Evolutionary conservation across 78 protist species (phyloP).

Genomic region (Dictyostelium capitatum): DNA sequence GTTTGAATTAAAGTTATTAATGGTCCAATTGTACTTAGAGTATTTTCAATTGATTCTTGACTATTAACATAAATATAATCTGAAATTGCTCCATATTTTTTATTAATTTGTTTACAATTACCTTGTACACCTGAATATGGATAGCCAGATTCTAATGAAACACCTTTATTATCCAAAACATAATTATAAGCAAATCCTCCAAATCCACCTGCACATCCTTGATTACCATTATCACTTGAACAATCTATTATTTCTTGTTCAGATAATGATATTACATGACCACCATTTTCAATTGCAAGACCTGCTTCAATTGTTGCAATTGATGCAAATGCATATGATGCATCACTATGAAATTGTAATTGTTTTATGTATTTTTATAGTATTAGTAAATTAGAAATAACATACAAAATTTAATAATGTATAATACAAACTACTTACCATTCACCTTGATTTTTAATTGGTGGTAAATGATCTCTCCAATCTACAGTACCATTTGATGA

Average conservation of each 20-base stretch:
- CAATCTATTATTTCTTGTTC: not conserved
- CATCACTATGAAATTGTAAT: no score
- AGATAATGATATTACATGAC: not conserved
- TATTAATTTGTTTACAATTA: not conserved
- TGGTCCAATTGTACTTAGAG: slow-evolving; percentile 23
- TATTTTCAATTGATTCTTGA: not conserved
- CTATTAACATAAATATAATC: no score
- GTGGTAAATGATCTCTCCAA: not conserved
- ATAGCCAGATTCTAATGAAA: not conserved
- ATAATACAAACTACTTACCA: not conserved
- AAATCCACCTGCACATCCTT: not conserved
- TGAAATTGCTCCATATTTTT: not conserved
- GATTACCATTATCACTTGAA: not conserved
- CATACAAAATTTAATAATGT: no score
- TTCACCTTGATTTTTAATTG: not conserved
- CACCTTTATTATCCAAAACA: not conserved
- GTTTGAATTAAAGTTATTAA: slow-evolving; percentile 92
- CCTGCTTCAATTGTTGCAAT: not conserved
- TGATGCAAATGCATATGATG: not conserved
- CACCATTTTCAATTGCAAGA: not conserved
- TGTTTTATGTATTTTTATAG: no score
- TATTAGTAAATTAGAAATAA: no score
- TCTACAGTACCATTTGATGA: not conserved
- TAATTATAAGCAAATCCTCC: not conserved
- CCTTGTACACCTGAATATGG: not conserved